Conservation (phyloP, 345 rosid species). For the Cardamine resedifolia region DNA sequence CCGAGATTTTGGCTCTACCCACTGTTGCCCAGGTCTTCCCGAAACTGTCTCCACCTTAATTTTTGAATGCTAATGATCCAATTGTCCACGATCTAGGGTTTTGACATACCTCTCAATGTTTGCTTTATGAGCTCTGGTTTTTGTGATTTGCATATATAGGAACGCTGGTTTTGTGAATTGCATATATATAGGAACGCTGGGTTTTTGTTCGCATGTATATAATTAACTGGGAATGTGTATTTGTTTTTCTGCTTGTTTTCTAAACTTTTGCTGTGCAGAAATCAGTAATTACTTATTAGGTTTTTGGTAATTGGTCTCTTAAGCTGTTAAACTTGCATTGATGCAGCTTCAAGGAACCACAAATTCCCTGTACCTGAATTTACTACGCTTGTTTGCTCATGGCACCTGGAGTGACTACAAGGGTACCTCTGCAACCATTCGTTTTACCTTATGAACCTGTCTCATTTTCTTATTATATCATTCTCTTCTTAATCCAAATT, state of each 20-base stretch:
- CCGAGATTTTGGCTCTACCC: slow-evolving; percentile 41
- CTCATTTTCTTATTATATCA: not conserved
- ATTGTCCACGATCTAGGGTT: not conserved
- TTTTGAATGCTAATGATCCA: not conserved
- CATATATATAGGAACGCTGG: no score
- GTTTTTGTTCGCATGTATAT: not conserved
- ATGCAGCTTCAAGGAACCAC: slow-evolving; percentile 87
- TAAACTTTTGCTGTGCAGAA: not conserved
- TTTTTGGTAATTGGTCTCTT: no score
- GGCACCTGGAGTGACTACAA: slow-evolving; percentile 97
- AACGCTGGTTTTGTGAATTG: no score
- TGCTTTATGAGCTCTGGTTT: not conserved
- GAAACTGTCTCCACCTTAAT: not conserved
- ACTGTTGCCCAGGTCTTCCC: slow-evolving; percentile 31
- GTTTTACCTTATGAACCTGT: not conserved
- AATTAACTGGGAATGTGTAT: no score
- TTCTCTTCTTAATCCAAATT: slow-evolving; percentile 12
- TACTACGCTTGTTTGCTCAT: slow-evolving; percentile 81
- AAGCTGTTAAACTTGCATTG: no score
- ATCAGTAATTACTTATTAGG: not conserved
- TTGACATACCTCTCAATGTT: not conserved
- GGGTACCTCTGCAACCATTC: slow-evolving; percentile 42
- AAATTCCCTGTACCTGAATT: slow-evolving; percentile 52
- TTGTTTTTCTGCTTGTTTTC: not conserved
- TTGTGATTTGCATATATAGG: not conserved